Evolutionary conservation across 148 eudicot species (phyloP).

Genomic region (Fagopyrum homotropicum): DNA sequence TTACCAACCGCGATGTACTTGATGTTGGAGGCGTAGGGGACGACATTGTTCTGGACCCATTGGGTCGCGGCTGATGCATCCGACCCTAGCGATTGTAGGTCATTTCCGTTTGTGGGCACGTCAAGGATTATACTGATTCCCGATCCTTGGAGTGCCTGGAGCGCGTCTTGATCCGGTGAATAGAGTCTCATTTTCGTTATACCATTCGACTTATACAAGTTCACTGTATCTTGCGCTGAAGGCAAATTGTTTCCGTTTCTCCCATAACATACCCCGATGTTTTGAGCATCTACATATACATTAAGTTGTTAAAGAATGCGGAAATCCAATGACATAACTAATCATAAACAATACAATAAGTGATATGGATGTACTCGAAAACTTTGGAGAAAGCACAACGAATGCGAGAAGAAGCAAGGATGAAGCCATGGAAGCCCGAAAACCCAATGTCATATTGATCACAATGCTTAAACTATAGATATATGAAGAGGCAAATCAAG

Average conservation of each 20-base stretch:
- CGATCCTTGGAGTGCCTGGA: conserved; percentile 34
- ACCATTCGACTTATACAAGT: conserved; percentile 23
- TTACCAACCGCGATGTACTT: conserved; percentile 42
- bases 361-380: background rate
- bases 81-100: conserved; percentile 16
- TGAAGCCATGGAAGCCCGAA: background rate
- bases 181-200: conserved; percentile 30
- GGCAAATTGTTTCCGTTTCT: conserved; percentile 37
- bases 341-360: too few relatives aligned
- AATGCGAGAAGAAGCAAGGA: background rate
- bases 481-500: too few relatives aligned
- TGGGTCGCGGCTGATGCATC: conserved; percentile 17
- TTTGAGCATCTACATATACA: conserved; percentile 1
- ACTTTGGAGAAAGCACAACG: background rate
- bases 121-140: conserved; percentile 31
- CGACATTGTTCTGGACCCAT: conserved; percentile 31
- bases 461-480: background rate
- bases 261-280: conserved; percentile 41
- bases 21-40: conserved; percentile 22
- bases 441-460: background rate
- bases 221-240: conserved; percentile 24
- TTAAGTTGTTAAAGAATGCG: background rate
- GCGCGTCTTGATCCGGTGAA: conserved; percentile 28
- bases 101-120: conserved; percentile 22
- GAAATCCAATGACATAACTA: too few relatives aligned